Conservation (phyloP, 345 rosid genomes). For the Citrus inodora region DNA sequence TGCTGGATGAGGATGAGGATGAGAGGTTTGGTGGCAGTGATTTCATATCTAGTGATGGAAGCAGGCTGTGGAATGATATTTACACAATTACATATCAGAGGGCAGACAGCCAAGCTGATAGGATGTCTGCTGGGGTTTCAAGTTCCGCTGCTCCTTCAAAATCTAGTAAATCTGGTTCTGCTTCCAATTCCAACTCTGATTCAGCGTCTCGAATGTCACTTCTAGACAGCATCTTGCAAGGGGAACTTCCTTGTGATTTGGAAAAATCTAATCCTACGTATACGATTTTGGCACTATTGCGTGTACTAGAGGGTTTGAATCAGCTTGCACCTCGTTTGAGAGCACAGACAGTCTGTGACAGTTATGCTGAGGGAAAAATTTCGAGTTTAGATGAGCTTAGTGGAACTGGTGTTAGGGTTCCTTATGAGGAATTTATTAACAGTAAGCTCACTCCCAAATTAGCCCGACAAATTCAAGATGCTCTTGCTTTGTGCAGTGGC, state of each 20-base stretch:
- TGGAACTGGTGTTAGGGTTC: slow-evolving; percentile 50
- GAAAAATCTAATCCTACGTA: slow-evolving; percentile 93
- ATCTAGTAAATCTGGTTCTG: slow-evolving; percentile 49
- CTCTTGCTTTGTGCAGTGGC: slow-evolving; percentile 97
- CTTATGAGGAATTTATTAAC: slow-evolving; percentile 78
- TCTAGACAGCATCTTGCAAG: slow-evolving; percentile 87
- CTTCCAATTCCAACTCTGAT: slow-evolving; percentile 46
- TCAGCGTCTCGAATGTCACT: slow-evolving; percentile 54
- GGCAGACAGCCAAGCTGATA: slow-evolving; percentile 79
- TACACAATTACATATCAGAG: slow-evolving; percentile 86
- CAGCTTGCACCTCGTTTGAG: slow-evolving; percentile 89
- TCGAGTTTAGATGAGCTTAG: slow-evolving; percentile 51
- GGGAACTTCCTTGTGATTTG: slow-evolving; percentile 90
- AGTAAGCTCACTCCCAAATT: slow-evolving; percentile 95
- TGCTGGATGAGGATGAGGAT: slow-evolving; percentile 86
- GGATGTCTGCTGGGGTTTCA: slow-evolving; percentile 61
- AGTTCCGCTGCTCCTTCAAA: slow-evolving; percentile 48
- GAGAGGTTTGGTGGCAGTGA: slow-evolving; percentile 84
- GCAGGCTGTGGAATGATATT: slow-evolving; percentile 84
- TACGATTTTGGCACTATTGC: slow-evolving; percentile 74
- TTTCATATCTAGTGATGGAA: slow-evolving; percentile 82
- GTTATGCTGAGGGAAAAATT: slow-evolving; percentile 68
- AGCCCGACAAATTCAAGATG: slow-evolving; percentile 98
- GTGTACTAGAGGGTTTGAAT: slow-evolving; percentile 90
- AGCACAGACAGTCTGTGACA: slow-evolving; percentile 55